A percentile compares a stretch with the other conserved stretches of the same genome.
These are phyloP conservation scores for Polyporus arcularius DNA, from an alignment of 768 basidiomycete genomes.

Conservation along the genomic window DNA sequence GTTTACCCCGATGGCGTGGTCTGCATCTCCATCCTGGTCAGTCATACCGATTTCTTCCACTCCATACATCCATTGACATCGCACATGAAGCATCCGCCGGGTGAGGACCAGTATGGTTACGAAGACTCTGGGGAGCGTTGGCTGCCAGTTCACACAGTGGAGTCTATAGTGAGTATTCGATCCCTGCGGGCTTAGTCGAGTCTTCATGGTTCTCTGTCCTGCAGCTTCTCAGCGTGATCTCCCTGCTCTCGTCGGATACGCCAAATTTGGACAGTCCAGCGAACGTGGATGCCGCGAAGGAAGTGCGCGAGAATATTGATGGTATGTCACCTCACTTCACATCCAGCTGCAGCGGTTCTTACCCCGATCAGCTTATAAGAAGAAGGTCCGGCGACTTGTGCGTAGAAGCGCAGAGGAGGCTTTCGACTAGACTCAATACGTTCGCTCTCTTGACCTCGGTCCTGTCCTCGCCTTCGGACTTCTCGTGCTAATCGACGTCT, in stretches of 20 bases:
- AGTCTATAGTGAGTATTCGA: slow-evolving; percentile 76
- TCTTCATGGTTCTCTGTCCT: slow-evolving; percentile 4
- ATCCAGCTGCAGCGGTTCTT: neutral
- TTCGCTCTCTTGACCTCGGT: neutral
- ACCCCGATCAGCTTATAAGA: slow-evolving; percentile 70
- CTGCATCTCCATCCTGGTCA: slow-evolving; percentile 92
- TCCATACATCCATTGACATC: slow-evolving; percentile 1
- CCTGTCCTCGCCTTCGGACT: slow-evolving; percentile 9
- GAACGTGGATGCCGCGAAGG: slow-evolving; percentile 94
- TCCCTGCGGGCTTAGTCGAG: neutral
- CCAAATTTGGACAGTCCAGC: slow-evolving; percentile 94
- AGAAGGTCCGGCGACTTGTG: slow-evolving; percentile 91
- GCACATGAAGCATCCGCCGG: slow-evolving; percentile 78
- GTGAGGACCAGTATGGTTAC: slow-evolving; percentile 95
- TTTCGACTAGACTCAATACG: slow-evolving; percentile 49
- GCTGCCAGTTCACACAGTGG: slow-evolving; percentile 96
- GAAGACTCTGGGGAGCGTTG: slow-evolving; percentile 97
- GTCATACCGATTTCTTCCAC: slow-evolving; percentile 21
- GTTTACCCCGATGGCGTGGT: slow-evolving; percentile 93
- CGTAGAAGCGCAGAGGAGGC: slow-evolving; percentile 89
- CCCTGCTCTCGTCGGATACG: slow-evolving; percentile 86
- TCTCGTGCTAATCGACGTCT: slow-evolving; percentile 4
- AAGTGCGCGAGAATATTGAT: slow-evolving; percentile 65
- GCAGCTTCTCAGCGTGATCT: slow-evolving; percentile 95
- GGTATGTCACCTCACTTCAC: slow-evolving; percentile 42